Evolutionary conservation across 2,329 filamentous ascomycete genomes (phyloP).

Genomic region (Aspergillus floridensis): DNA sequence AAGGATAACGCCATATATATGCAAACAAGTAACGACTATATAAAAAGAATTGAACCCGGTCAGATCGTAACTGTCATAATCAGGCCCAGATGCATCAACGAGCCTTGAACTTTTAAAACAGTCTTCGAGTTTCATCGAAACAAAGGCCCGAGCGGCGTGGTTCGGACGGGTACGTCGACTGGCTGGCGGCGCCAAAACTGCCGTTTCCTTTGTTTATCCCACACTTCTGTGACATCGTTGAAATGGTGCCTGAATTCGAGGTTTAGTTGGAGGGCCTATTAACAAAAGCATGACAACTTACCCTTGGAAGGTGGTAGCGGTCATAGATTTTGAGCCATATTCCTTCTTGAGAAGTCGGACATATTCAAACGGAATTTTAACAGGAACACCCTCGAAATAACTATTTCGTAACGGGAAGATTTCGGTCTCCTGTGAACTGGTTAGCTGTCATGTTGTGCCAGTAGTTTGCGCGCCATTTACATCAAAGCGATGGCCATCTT

Average conservation of each 20-base stretch:
- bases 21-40: slow-evolving; percentile 6
- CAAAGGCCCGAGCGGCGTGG: slow-evolving; percentile 9
- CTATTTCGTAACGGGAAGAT: slow-evolving; percentile 58
- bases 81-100: neutral
- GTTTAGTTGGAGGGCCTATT: neutral
- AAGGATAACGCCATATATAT: slow-evolving; percentile 13
- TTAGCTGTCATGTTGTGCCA: slow-evolving; percentile 3
- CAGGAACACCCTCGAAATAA: slow-evolving; percentile 53
- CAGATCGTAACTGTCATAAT: slow-evolving; percentile 11
- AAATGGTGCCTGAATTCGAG: neutral
- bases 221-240: neutral
- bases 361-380: slow-evolving; percentile 58
- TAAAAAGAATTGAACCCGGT: slow-evolving; percentile 1
- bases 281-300: slow-evolving; percentile 18
- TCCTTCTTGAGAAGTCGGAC: slow-evolving; percentile 54
- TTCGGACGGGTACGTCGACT: slow-evolving; percentile 10
- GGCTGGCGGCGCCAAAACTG: neutral
- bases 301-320: slow-evolving; percentile 46
- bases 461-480: slow-evolving; percentile 24
- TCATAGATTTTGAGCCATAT: slow-evolving; percentile 52
- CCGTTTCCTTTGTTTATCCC: slow-evolving; percentile 2
- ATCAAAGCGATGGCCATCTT: slow-evolving; percentile 56
- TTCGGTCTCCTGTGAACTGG: slow-evolving; percentile 40
- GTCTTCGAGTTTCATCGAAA: slow-evolving; percentile 5
- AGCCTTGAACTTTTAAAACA: neutral